These are phyloP conservation scores for Endocladia muricata DNA, from an alignment of 31 red algal genomes.

Conservation along the genomic window DNA sequence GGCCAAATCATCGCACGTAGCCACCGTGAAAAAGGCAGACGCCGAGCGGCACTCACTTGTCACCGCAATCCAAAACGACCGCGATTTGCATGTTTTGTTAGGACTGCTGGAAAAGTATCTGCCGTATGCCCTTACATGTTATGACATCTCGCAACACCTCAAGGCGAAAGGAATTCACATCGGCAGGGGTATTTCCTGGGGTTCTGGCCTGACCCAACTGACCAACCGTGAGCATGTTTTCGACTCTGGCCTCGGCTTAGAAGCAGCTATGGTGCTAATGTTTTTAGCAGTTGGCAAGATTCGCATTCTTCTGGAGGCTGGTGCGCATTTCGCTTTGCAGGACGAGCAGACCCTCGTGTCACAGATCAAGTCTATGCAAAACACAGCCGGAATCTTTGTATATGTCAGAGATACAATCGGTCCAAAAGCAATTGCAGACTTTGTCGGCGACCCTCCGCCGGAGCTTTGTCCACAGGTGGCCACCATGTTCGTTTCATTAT, in stretches of 20 bases:
- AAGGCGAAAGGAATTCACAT: not conserved
- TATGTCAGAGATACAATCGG: conserved; percentile 6
- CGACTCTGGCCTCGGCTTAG: conserved; percentile 1
- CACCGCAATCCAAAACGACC: not conserved
- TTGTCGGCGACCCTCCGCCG: conserved; percentile 15
- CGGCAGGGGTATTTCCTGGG: not conserved
- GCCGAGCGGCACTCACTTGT: not conserved
- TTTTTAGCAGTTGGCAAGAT: conserved; percentile 1
- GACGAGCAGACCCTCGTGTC: not conserved
- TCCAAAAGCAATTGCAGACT: not conserved
- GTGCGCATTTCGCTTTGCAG: not conserved
- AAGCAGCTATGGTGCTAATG: conserved; percentile 8
- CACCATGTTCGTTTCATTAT: not conserved
- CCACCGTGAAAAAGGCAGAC: not conserved
- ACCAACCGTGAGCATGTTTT: too few relatives aligned
- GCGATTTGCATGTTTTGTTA: not conserved
- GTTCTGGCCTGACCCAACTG: not conserved
- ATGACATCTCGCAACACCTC: not conserved
- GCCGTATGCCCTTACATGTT: conserved; percentile 11
- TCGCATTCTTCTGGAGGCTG: not conserved
- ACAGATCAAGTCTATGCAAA: conserved; percentile 15
- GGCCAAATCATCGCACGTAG: not conserved
- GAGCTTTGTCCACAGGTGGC: conserved; percentile 10
- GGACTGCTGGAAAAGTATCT: not conserved
- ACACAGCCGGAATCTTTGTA: conserved; percentile 10